These are phyloP conservation scores for Microdochium bolleyi DNA, from an alignment of 2,329 filamentous ascomycete species.

Conservation along the genomic window DNA sequence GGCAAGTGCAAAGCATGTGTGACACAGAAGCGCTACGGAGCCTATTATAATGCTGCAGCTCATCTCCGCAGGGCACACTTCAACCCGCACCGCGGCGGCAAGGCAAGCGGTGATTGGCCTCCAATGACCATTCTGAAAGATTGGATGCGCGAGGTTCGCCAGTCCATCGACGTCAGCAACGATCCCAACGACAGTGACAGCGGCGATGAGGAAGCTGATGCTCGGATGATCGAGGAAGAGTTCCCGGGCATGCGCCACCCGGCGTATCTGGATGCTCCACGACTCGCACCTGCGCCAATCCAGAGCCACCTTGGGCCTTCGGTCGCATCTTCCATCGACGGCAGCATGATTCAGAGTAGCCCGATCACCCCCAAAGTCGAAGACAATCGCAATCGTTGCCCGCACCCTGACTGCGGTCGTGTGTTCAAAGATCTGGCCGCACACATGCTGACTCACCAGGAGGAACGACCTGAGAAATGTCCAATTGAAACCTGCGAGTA, in stretches of 20 bases:
- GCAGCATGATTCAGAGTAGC: slow-evolving; percentile 21
- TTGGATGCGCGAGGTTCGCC: slow-evolving; percentile 53
- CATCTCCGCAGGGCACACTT: slow-evolving; percentile 50
- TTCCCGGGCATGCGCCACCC: slow-evolving; percentile 15
- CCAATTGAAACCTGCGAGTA: slow-evolving; percentile 90
- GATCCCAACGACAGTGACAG: slow-evolving; percentile 37
- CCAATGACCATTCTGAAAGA: slow-evolving; percentile 49
- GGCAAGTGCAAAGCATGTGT: slow-evolving; percentile 49
- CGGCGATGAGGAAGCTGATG: slow-evolving; percentile 42
- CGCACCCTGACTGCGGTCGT: slow-evolving; percentile 75
- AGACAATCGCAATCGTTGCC: slow-evolving; percentile 49
- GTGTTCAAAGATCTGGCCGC: slow-evolving; percentile 88
- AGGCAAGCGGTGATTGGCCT: slow-evolving; percentile 51
- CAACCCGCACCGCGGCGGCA: slow-evolving; percentile 45
- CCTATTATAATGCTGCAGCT: slow-evolving; percentile 53
- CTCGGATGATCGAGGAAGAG: slow-evolving; percentile 41
- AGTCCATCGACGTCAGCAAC: slow-evolving; percentile 35
- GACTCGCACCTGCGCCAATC: slow-evolving; percentile 21
- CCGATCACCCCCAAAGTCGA: slow-evolving; percentile 20
- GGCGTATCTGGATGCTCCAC: slow-evolving; percentile 20
- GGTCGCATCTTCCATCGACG: slow-evolving; percentile 20
- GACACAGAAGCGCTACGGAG: slow-evolving; percentile 48
- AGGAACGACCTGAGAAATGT: slow-evolving; percentile 87
- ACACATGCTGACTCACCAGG: slow-evolving; percentile 90
- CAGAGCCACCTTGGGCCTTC: slow-evolving; percentile 21